Base-by-base conservation (phyloP, 208 protist genomes). In the Trichomonas tenax region DNA sequence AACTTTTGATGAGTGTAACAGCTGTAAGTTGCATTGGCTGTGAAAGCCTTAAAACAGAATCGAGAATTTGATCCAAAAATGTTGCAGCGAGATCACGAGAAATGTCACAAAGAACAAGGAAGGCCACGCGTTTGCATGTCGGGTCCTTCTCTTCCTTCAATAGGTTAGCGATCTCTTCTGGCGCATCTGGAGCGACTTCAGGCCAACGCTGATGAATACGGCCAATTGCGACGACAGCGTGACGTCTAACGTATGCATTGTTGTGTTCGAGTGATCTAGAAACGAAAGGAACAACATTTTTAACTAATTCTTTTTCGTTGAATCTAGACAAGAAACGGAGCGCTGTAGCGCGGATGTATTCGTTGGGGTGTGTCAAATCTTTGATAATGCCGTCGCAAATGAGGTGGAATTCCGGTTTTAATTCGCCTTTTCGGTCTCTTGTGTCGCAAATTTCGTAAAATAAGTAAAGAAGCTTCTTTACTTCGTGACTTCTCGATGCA, bases 341-440 rank as follows among this genome's bases (percentile, higher is more conserved):
- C n/a, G 93, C 51, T 44, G 93, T n/a, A 82, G 49, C 46, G 14
- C 93, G 93, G 26, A 96, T 17, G 72, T 96, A 96, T 96, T 96
- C 49, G 49, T 96, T 96, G 38, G 93, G 93, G 45, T 96, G 93
- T 11, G 26, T 96, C 21, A 96, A 49, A 46, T 96, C 93, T 34
- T 96, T 96, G 17, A 9, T 82, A 10, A 96, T 49, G 1, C 26
- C 49, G 72, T 96, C 51, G 72, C 49, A 82, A 48, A 96, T 81
- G 14, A 96, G 44, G 8, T 11, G 31, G 44, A 82, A 82, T 38
- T 96, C 93, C 9, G 9, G 36, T 34, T 96, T 96, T 31, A 96
- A 31, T 26, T 96, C 45, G 38, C 93, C 51, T 26, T 96, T 96
- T 72, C 38, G 0, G 72, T 96, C 46, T 31, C 51, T 9, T 46